Conservation (phyloP, 331 rosid species). For the Malus hybrid region DNA sequence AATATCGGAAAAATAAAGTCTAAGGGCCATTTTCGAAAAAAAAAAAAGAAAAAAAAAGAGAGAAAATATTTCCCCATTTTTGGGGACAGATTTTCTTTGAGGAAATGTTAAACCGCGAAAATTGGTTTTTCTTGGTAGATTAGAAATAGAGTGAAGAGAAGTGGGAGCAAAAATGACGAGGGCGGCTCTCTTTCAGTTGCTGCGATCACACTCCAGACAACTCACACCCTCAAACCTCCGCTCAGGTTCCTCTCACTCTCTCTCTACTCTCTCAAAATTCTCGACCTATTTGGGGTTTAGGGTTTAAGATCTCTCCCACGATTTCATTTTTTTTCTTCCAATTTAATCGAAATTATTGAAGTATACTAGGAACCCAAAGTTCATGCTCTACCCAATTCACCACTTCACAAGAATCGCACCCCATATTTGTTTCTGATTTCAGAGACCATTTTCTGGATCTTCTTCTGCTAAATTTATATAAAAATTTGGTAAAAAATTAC, state of each 20-base stretch:
- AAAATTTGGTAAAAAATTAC: neutral
- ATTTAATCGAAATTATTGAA: neutral
- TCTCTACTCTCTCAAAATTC: neutral
- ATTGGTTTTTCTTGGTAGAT: neutral
- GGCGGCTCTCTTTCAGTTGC: slow-evolving; percentile 42
- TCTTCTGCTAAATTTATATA: neutral
- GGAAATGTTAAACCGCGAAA: slow-evolving; percentile 4
- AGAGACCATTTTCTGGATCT: neutral
- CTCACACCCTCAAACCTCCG: slow-evolving; percentile 6
- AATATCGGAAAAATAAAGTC: too few species aligned
- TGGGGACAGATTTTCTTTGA: neutral
- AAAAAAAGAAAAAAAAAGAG: too few species aligned
- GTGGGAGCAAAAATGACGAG: slow-evolving; percentile 35
- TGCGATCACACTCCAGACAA: slow-evolving; percentile 44
- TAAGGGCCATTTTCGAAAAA: too few species aligned
- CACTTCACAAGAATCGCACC: neutral
- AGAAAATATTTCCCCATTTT: too few species aligned
- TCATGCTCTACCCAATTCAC: neutral
- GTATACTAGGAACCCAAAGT: neutral
- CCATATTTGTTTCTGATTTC: neutral
- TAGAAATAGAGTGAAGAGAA: neutral
- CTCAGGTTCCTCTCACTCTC: slow-evolving; percentile 33
- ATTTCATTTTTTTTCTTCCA: neutral
- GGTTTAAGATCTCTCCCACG: neutral
- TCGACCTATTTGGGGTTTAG: slow-evolving; percentile 1